phyloP scores from a whole-genome alignment of 2,329 filamentous ascomycete species.

The Plenodomus lindquistii region DNA sequence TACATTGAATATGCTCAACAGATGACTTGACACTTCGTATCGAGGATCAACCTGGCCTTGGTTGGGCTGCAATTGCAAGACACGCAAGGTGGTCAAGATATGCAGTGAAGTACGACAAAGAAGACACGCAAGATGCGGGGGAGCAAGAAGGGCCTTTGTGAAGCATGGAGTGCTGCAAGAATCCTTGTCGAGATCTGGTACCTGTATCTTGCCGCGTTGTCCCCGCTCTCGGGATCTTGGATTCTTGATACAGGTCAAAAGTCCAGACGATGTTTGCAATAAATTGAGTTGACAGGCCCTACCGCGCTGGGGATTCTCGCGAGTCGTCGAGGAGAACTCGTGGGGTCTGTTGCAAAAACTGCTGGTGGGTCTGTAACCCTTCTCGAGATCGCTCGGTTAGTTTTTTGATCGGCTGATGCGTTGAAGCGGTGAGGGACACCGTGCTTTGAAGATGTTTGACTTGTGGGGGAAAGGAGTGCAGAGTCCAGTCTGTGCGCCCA shows the following conservation, averaged over 20 bases:
- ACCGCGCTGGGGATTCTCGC: not conserved
- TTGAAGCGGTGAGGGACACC: not conserved
- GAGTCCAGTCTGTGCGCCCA: not conserved
- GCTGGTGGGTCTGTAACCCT: not conserved
- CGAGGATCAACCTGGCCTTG: not conserved
- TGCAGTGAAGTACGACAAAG: too few species aligned
- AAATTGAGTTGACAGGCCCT: not conserved
- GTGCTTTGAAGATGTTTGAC: not conserved
- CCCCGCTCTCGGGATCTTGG: too few species aligned
- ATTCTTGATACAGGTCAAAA: too few species aligned
- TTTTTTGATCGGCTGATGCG: not conserved
- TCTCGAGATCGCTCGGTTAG: not conserved
- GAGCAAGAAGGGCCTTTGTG: not conserved
- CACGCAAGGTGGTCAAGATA: not conserved
- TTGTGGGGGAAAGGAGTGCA: not conserved
- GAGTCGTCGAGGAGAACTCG: not conserved
- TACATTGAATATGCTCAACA: not conserved
- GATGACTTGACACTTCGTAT: not conserved
- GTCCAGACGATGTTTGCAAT: too few species aligned
- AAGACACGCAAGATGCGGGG: not conserved
- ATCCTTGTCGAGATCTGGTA: not conserved
- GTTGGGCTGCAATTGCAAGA: not conserved
- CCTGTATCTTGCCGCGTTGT: not conserved
- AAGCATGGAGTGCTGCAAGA: not conserved
- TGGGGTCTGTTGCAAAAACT: not conserved